Base-by-base conservation (phyloP, 2,329 filamentous ascomycete genomes). In the Daldinia sp. region DNA sequence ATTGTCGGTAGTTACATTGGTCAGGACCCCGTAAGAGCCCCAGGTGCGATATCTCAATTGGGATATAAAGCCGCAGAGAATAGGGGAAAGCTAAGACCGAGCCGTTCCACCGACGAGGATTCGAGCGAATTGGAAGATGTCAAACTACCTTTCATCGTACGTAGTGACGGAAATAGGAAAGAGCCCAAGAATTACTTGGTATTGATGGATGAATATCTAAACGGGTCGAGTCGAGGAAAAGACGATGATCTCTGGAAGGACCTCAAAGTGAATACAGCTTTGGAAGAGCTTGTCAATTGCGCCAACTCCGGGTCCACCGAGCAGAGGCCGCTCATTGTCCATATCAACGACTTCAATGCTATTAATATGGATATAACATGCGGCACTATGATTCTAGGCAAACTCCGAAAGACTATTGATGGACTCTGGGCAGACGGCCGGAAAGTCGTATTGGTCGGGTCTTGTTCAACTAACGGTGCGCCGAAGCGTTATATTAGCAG, bases 261-360 rank as follows among this genome's bases (percentile, higher is more conserved):
- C 30, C 77, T 89, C 34, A 90, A 90, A 73, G 78, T 88, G 61
- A 82, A 82, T 53, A 80, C 83, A 29, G 80, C 84, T 5, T 69
- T 90, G 39, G 85, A 88, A 47, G 79, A 83, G 47, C 76, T 90
- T n/a, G 76, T 88, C 23, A 76, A 78, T 43, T 79, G 82, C 2
- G 79, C 81, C 3, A 77, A 83, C 23, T 67, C 75, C 17, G 68
- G 75, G 4, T 63, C 68, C 25, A 47, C 67, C 5, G 71, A 73
- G 69, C 73, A 71, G 73, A 82, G 75, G 19, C 82, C 82, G 21
- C 82, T 93, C 6, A 88, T 98, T 60, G 82, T 96, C 35, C 92
- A 92, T 70, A 79, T 97, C 10, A 87, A 91, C 73, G 92, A 98
- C 74, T 91, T 93, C 71, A 87, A 91, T 54, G 92, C 96, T 66